A percentile compares a stretch with the other conserved stretches of the same genome.
Conservation (phyloP, 257 asterid species). For the Osmanthus fragrans region DNA sequence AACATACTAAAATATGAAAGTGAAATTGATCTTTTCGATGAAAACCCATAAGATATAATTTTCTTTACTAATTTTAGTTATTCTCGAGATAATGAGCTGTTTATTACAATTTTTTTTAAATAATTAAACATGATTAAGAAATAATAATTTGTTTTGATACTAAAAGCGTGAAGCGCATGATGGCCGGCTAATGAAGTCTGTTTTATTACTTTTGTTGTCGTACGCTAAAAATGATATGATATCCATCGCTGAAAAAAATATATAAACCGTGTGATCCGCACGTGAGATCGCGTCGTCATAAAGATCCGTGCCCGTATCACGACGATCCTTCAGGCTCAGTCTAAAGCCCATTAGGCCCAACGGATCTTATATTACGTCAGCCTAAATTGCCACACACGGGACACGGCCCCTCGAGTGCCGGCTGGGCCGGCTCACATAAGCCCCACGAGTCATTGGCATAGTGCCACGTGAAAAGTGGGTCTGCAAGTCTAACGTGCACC, state of each 20-base stretch:
- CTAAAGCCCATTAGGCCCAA: constrained; percentile 32
- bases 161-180: constrained; percentile 25
- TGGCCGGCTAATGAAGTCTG: constrained; percentile 30
- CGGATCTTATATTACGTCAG: constrained; percentile 36
- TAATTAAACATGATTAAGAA: background rate
- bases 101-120: background rate
- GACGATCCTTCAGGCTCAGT: constrained; percentile 22
- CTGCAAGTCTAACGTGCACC: background rate
- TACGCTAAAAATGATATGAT: background rate
- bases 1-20: too few relatives aligned
- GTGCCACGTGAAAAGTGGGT: background rate
- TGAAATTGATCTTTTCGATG: background rate
- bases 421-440: constrained; percentile 56
- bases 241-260: background rate
- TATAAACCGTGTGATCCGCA: constrained; percentile 48
- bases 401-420: constrained; percentile 72
- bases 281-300: constrained; percentile 37
- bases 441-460: constrained; percentile 23
- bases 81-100: background rate
- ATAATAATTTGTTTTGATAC: background rate
- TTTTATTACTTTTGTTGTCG: background rate
- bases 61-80: background rate
- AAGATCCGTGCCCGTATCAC: background rate
- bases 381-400: constrained; percentile 27
- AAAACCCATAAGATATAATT: background rate